Evolutionary conservation across 1,284 basidiomycete genomes (phyloP).

Genomic region (Lignosus rhinocerotis): DNA sequence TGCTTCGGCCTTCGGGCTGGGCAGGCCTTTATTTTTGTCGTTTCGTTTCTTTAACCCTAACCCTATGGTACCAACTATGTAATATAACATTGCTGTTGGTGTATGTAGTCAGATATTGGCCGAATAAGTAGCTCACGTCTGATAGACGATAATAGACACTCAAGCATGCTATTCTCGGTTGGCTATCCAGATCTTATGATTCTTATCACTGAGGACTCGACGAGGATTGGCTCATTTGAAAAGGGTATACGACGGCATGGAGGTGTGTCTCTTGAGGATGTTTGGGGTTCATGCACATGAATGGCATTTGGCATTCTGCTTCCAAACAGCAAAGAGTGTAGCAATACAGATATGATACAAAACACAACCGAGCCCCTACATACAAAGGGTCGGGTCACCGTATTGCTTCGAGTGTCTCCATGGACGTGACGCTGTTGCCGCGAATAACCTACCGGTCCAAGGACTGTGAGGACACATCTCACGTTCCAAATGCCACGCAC

Average conservation of each 20-base stretch:
- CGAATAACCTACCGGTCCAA: constrained; percentile 75
- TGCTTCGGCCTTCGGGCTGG: constrained; percentile 48
- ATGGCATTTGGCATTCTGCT: background rate
- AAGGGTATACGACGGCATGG: too few species aligned
- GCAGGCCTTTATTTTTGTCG: constrained; percentile 30
- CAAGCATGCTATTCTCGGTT: too few species aligned
- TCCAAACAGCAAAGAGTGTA: constrained; percentile 10
- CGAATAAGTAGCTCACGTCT: background rate
- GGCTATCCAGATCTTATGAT: too few species aligned
- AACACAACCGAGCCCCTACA: constrained; percentile 20
- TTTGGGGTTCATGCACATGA: background rate
- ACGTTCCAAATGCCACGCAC: constrained; percentile 35
- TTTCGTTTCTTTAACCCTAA: constrained; percentile 29
- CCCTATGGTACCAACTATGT: constrained; percentile 9
- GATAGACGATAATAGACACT: too few species aligned
- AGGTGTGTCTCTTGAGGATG: background rate
- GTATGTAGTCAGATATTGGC: too few species aligned
- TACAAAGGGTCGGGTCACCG: constrained; percentile 38
- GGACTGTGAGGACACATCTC: constrained; percentile 5
- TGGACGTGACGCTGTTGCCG: constrained; percentile 91
- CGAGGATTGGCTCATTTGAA: too few species aligned
- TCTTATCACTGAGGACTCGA: too few species aligned
- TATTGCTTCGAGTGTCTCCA: constrained; percentile 78
- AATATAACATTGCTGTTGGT: too few species aligned
- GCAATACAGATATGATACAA: constrained; percentile 24